Percentiles rank a stretch among this genome's conserved stretches.
These are phyloP conservation scores for Ustilago nuda DNA, from an alignment of 1,284 basidiomycete genomes.

Conservation along the genomic window DNA sequence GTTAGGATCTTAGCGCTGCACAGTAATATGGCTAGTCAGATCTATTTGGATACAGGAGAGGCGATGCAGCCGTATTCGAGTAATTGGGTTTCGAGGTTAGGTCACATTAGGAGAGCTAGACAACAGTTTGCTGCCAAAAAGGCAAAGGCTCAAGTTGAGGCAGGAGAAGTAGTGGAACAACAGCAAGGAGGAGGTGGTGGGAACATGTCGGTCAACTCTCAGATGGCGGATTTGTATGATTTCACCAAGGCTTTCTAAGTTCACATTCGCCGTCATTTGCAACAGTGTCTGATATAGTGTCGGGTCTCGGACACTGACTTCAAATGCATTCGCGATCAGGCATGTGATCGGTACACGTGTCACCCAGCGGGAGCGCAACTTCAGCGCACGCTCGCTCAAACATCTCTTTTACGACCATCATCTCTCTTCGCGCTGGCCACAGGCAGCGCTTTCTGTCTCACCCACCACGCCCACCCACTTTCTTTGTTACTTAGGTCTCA, in stretches of 20 bases:
- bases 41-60: conserved; percentile 65
- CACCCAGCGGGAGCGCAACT: no score
- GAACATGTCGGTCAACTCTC: conserved; percentile 28
- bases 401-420: no score
- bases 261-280: neutral
- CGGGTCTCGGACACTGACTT: no score
- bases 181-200: conserved; percentile 1
- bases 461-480: no score
- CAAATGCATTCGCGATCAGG: no score
- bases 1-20: conserved; percentile 65
- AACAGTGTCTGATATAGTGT: no score
- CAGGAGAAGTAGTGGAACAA: neutral
- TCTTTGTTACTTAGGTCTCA: no score
- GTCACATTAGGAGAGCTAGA: conserved; percentile 47
- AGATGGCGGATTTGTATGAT: conserved; percentile 42
- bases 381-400: no score
- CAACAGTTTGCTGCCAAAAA: conserved; percentile 32
- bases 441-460: no score
- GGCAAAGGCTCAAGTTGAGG: conserved; percentile 17
- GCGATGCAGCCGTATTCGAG: conserved; percentile 64
- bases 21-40: conserved; percentile 66
- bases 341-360: no score
- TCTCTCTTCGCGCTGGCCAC: no score
- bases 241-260: conserved; percentile 48
- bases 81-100: conserved; percentile 62